Evolutionary conservation across 345 rosid genomes (phyloP).

Genomic region (Melaleuca quinquenervia): DNA sequence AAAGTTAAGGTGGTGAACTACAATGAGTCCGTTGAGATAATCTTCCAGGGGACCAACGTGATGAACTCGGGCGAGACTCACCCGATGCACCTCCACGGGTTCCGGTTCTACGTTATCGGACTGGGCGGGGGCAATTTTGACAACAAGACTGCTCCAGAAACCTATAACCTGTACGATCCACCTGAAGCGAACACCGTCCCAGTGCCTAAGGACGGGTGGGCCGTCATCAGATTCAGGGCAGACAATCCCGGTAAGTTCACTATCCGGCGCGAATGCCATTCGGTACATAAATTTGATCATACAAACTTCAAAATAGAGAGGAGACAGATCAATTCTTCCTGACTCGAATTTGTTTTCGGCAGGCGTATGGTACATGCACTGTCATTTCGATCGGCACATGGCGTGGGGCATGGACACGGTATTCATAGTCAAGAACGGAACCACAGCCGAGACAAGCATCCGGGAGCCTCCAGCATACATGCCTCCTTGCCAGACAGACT

Average conservation of each 20-base stretch:
- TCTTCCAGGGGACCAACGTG: conserved; percentile 23
- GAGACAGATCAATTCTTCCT: not conserved
- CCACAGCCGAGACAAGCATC: not conserved
- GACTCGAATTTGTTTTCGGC: not conserved
- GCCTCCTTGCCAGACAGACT: conserved; percentile 22
- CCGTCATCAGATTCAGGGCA: conserved; percentile 16
- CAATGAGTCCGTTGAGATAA: conserved; percentile 14
- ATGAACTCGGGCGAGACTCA: conserved; percentile 16
- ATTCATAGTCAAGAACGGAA: conserved; percentile 25
- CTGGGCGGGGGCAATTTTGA: conserved; percentile 11
- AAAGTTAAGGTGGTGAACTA: conserved; percentile 14
- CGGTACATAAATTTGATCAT: not conserved
- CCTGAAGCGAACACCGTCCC: conserved; percentile 18
- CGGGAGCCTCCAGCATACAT: conserved; percentile 26
- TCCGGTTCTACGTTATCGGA: conserved; percentile 16
- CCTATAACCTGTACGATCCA: conserved; percentile 22
- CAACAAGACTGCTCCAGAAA: conserved; percentile 6
- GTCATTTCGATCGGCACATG: conserved; percentile 30
- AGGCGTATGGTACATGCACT: conserved; percentile 52
- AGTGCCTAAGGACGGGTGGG: conserved; percentile 19
- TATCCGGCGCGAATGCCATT: not conserved
- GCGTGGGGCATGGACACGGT: conserved; percentile 34
- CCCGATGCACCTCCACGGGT: conserved; percentile 30
- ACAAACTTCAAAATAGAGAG: not conserved
- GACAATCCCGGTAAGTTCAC: conserved; percentile 14